These are phyloP conservation scores for Glycine latifolia DNA, from an alignment of 306 rosid species.

Conservation along the genomic window DNA sequence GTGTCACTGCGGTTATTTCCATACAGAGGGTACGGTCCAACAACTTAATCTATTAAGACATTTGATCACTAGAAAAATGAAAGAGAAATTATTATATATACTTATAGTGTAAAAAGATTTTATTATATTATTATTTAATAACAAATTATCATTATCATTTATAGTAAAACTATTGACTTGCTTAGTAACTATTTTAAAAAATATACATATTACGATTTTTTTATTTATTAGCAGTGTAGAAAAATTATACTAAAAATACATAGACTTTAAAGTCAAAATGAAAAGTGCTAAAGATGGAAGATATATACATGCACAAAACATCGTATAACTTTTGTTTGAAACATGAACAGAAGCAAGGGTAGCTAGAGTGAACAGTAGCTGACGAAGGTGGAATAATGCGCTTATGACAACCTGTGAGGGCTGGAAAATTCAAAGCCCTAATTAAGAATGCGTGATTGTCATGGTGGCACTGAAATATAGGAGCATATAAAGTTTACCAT, in stretches of 20 bases:
- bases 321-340: not conserved
- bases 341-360: not conserved
- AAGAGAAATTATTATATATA: not conserved
- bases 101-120: too few species aligned
- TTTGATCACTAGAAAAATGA: not conserved
- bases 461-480: slow-evolving; percentile 35
- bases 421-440: slow-evolving; percentile 29
- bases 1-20: not conserved
- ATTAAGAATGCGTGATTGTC: slow-evolving; percentile 33
- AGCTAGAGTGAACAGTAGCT: not conserved
- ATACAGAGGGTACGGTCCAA: not conserved
- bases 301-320: not conserved
- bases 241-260: too few species aligned
- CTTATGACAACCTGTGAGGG: slow-evolving; percentile 1
- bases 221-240: too few species aligned
- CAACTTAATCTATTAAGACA: slow-evolving; percentile 4
- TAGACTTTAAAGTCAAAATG: not conserved
- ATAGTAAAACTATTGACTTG: too few species aligned
- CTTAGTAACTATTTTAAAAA: too few species aligned
- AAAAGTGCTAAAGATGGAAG: not conserved
- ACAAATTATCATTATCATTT: too few species aligned
- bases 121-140: too few species aligned
- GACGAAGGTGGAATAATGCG: slow-evolving; percentile 8
- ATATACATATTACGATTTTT: too few species aligned
- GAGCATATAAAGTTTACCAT: slow-evolving; percentile 12